Conservation (phyloP, 2,329 filamentous ascomycete species). For the Sclerotinia glacialis region DNA sequence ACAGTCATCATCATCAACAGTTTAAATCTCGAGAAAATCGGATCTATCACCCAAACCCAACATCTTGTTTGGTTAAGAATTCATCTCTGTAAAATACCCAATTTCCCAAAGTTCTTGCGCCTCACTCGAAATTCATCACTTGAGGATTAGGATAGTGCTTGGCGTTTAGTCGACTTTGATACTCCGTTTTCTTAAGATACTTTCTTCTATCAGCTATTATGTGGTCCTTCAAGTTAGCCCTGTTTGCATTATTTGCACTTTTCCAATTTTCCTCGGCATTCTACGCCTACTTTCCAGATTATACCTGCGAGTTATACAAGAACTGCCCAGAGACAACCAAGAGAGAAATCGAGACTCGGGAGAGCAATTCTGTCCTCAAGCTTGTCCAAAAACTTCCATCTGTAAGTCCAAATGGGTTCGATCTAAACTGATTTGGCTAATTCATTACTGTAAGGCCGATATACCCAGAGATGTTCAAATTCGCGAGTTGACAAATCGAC, state of each 20-base stretch:
- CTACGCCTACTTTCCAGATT: slow-evolving; percentile 33
- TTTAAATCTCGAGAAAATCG: not conserved
- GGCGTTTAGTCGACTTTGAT: not conserved
- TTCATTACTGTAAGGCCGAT: slow-evolving; percentile 18
- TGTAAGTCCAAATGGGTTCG: slow-evolving; percentile 22
- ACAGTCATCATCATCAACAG: not conserved
- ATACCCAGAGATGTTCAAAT: slow-evolving; percentile 29
- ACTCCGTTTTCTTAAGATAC: not conserved
- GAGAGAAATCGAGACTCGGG: slow-evolving; percentile 4
- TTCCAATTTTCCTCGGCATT: slow-evolving; percentile 30
- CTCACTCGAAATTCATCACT: not conserved
- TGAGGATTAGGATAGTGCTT: not conserved
- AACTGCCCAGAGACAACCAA: not conserved
- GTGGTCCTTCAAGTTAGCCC: slow-evolving; percentile 3
- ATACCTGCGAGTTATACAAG: slow-evolving; percentile 26
- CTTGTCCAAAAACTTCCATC: slow-evolving; percentile 28
- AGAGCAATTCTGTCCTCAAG: slow-evolving; percentile 22
- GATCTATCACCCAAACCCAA: not conserved
- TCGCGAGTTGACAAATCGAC: slow-evolving; percentile 26
- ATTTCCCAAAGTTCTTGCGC: not conserved
- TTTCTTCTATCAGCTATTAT: not conserved
- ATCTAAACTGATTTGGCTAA: slow-evolving; percentile 12
- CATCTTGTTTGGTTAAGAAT: not conserved
- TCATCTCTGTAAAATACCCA: not conserved
- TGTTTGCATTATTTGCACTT: slow-evolving; percentile 8